phyloP scores from a whole-genome alignment of 305 asterid species.

The Ajuga reptans region DNA sequence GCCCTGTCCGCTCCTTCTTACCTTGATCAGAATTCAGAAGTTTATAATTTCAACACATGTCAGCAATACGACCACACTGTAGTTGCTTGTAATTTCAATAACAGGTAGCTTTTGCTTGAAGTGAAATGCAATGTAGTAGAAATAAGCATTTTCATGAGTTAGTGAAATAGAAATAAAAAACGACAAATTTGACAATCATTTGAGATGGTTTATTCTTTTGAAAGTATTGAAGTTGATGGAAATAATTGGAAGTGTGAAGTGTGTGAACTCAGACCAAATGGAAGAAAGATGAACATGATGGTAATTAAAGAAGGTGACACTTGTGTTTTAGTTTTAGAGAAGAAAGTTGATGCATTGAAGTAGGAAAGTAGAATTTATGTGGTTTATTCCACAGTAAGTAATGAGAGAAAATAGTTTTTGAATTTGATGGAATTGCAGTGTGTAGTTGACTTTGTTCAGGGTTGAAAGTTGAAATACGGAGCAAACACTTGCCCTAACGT shows the following conservation, averaged over 20 bases:
- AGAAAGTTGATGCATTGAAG: neutral
- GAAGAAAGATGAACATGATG: neutral
- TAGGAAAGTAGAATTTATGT: neutral
- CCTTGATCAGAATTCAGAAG: neutral
- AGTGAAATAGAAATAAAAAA: neutral
- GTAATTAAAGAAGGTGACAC: neutral
- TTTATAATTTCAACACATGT: constrained; percentile 1
- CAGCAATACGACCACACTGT: neutral
- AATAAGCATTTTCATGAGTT: neutral
- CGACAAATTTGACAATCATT: neutral
- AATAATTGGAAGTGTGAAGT: neutral
- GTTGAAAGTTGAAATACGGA: neutral
- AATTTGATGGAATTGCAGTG: neutral
- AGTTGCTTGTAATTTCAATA: neutral
- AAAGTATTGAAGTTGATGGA: neutral
- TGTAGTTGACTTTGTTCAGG: neutral
- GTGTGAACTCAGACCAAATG: neutral
- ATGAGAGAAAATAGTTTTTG: neutral
- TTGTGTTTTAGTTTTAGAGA: neutral
- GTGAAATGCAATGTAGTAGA: neutral
- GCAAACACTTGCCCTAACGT: neutral
- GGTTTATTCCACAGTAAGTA: neutral
- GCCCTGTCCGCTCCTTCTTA: neutral
- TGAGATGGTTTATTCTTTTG: neutral
- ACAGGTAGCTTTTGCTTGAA: neutral